phyloP scores from a whole-genome alignment of 2,329 filamentous ascomycete genomes.

The Fusarium sp. region DNA sequence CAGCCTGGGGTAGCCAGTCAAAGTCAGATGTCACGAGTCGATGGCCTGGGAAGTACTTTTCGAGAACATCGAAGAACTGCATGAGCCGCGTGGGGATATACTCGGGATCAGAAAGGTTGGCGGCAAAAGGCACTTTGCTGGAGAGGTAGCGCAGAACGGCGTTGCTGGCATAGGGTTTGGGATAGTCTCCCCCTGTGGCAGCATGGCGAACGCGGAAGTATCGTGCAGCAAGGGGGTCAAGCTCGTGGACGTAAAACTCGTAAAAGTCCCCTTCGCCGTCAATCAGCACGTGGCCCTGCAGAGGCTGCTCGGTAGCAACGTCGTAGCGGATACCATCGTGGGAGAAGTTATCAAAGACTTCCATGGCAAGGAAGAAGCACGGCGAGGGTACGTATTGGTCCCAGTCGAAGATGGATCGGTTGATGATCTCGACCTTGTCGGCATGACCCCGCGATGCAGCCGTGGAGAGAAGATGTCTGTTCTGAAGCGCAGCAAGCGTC shows the following conservation, averaged over 20 bases:
- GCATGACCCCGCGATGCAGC: constrained; percentile 80
- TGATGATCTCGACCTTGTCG: constrained; percentile 93
- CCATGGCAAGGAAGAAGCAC: constrained; percentile 97
- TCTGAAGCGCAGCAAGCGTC: constrained; percentile 82
- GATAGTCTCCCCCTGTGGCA: constrained; percentile 74
- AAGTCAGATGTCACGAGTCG: constrained; percentile 92
- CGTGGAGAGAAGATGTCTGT: constrained; percentile 74
- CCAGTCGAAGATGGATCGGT: constrained; percentile 96
- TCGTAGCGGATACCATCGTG: constrained; percentile 97
- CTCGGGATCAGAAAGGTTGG: constrained; percentile 85
- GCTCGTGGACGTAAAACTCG: constrained; percentile 86
- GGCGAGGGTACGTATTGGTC: constrained; percentile 86
- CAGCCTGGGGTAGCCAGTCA: constrained; percentile 83
- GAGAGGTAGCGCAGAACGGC: constrained; percentile 72
- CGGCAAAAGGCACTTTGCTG: constrained; percentile 75
- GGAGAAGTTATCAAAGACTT: constrained; percentile 98
- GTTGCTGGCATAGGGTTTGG: constrained; percentile 69
- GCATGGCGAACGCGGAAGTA: constrained; percentile 88
- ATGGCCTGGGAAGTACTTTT: constrained; percentile 89
- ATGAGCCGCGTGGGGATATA: constrained; percentile 95
- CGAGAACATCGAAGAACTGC: constrained; percentile 95
- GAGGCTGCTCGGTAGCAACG: constrained; percentile 79
- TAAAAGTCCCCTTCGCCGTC: constrained; percentile 89
- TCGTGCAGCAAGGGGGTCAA: constrained; percentile 86
- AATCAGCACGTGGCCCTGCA: constrained; percentile 91